Base-by-base conservation (phyloP, 2,329 filamentous ascomycete genomes). In the Lachnum nothofagi region DNA sequence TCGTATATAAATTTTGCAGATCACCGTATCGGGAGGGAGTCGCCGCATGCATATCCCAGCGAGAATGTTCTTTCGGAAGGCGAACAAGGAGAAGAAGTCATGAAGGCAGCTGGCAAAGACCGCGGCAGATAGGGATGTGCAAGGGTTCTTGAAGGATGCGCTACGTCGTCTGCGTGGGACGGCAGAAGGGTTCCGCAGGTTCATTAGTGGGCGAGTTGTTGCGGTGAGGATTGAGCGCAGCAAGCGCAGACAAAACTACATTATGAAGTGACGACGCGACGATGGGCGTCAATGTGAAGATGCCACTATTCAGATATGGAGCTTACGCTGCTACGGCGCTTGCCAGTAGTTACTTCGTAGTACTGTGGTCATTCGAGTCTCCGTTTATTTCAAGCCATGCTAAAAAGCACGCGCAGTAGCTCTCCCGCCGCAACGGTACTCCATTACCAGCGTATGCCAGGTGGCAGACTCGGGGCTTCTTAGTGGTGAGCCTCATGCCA, bases 391-490 rank as follows among this genome's bases (percentile, higher is more conserved):
- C 43, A n/a, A n/a, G n/a, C n/a, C 41, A 43, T 39, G 45, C 49
- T 51, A 53, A 49, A 41, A 48, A 29, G 34, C 43, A 40, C 41
- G 41, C 46, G 52, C 48, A 54, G 48, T 57, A 57, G 54, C 48
- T 55, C 50, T 56, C 54, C 56, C 52, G 56, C 38, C 42, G 44
- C 48, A 51, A 52, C 50, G 56, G 56, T 55, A 47, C 27, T 40
- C 46, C 19, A 25, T 46, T 25, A 29, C 24, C 20, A 51, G 40
- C 37, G 50, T 35, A 33, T 42, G 39, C 37, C 51, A 31, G 45
- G 35, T 35, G 37, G 35, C 22, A 34, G 33, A n/a, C 41, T 40
- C 31, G 22, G 22, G 14, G 34, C 40, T 3, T 17, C 33, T 46
- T 20, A 42, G 48, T 51, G 48, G 48, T 51, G 48, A 51, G 42